Percentiles rank a stretch among this genome's conserved stretches.
phyloP scores from a whole-genome alignment of 2,329 filamentous ascomycete genomes.

The Chrysoporthe puriensis region DNA sequence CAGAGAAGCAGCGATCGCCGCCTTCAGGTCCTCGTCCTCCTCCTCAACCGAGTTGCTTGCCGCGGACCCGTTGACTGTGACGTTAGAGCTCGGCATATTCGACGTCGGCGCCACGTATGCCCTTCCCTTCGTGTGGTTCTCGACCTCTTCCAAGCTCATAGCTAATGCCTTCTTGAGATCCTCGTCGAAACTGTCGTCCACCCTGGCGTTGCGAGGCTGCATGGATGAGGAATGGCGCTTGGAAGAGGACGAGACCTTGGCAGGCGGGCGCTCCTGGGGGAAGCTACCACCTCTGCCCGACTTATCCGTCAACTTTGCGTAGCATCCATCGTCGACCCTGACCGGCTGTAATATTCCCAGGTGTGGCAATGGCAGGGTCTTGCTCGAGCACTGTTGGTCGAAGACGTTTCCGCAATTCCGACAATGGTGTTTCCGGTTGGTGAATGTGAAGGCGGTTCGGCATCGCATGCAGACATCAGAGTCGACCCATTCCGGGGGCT shows the following conservation, averaged over 20 bases:
- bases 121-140: slow-evolving; percentile 62
- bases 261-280: slow-evolving; percentile 48
- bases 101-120: slow-evolving; percentile 69
- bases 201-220: slow-evolving; percentile 86
- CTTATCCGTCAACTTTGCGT: slow-evolving; percentile 84
- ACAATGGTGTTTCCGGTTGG: slow-evolving; percentile 97
- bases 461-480: slow-evolving; percentile 99
- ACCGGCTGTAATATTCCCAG: slow-evolving; percentile 90
- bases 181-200: slow-evolving; percentile 91
- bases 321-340: slow-evolving; percentile 94
- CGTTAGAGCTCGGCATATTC: slow-evolving; percentile 39
- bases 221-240: slow-evolving; percentile 71
- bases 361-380: slow-evolving; percentile 85
- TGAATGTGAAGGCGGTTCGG: slow-evolving; percentile 93
- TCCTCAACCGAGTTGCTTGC: slow-evolving; percentile 62
- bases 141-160: slow-evolving; percentile 95
- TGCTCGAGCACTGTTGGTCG: slow-evolving; percentile 91
- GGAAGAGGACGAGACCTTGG: slow-evolving; percentile 49
- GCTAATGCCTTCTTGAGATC: slow-evolving; percentile 91
- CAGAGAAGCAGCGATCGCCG: slow-evolving; percentile 91
- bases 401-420: slow-evolving; percentile 98
- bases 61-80: slow-evolving; percentile 43
- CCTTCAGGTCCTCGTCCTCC: slow-evolving; percentile 90
- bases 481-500: slow-evolving; percentile 97
- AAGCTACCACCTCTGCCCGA: slow-evolving; percentile 46